Percentiles rank a stretch among this genome's conserved stretches.
Evolutionary conservation across 2,329 filamentous ascomycete species (phyloP).

Genomic region (Fusarium torulosum): DNA sequence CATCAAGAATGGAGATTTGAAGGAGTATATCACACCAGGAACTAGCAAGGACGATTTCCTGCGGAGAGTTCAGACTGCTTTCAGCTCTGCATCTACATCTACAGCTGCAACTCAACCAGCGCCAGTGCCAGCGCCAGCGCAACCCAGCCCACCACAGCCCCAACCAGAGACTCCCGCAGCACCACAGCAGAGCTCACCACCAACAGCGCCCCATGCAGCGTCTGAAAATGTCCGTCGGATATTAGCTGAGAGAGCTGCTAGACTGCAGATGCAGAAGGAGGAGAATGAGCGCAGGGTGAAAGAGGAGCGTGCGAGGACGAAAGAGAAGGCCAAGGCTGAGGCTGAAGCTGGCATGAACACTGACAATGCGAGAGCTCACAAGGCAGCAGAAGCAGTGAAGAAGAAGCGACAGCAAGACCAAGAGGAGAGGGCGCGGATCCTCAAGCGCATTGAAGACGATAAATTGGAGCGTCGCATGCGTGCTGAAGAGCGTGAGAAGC

Average conservation of each 20-base stretch:
- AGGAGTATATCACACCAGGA: conserved; percentile 79
- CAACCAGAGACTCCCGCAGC: conserved; percentile 38
- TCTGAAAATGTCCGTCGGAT: conserved; percentile 55
- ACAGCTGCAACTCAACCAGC: conserved; percentile 29
- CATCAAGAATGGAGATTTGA: conserved; percentile 82
- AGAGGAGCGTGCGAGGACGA: conserved; percentile 62
- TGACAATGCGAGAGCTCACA: conserved; percentile 53
- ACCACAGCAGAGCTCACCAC: conserved; percentile 32
- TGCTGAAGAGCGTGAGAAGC: conserved; percentile 63
- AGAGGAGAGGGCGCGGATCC: conserved; percentile 77
- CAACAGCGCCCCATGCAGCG: conserved; percentile 42
- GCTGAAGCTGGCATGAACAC: conserved; percentile 53
- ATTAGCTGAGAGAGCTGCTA: conserved; percentile 64
- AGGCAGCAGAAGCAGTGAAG: conserved; percentile 67
- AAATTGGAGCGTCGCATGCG: conserved; percentile 74
- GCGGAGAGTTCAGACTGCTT: conserved; percentile 54
- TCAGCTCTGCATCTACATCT: conserved; percentile 46
- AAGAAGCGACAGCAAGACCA: conserved; percentile 74
- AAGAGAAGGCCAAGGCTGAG: conserved; percentile 60
- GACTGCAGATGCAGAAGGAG: conserved; percentile 57
- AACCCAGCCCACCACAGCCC: conserved; percentile 32
- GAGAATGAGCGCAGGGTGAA: conserved; percentile 63
- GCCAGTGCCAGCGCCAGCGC: conserved; percentile 30
- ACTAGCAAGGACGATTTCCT: conserved; percentile 75
- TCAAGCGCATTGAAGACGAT: conserved; percentile 82